These are phyloP conservation scores for Pseudogymnoascus sp. DNA, from an alignment of 2,329 filamentous ascomycete genomes.

Conservation along the genomic window DNA sequence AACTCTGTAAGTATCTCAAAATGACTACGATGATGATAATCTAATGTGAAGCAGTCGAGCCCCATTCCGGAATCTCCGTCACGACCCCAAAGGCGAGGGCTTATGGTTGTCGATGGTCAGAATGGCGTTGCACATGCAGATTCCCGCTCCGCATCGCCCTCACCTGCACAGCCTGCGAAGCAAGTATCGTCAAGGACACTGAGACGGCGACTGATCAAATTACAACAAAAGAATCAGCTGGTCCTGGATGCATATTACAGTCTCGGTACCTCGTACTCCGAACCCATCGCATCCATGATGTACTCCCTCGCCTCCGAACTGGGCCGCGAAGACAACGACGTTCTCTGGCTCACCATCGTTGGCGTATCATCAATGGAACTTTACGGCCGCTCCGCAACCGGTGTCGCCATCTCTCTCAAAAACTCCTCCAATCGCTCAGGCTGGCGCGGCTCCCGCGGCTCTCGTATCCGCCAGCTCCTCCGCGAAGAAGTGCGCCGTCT, in stretches of 20 bases:
- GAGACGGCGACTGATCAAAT: slow-evolving; percentile 61
- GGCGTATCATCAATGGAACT: slow-evolving; percentile 91
- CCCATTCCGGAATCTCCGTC: slow-evolving; percentile 58
- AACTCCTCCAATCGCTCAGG: slow-evolving; percentile 50
- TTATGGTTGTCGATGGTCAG: slow-evolving; percentile 46
- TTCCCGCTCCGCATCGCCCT: slow-evolving; percentile 35
- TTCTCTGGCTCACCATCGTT: slow-evolving; percentile 90
- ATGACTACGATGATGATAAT: not conserved
- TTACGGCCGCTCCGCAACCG: slow-evolving; percentile 77
- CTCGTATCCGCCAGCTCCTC: slow-evolving; percentile 74
- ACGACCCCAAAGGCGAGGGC: slow-evolving; percentile 50
- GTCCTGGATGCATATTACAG: slow-evolving; percentile 77
- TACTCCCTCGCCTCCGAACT: slow-evolving; percentile 93
- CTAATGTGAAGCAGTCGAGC: slow-evolving; percentile 41
- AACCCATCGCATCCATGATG: slow-evolving; percentile 88
- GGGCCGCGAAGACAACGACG: slow-evolving; percentile 90
- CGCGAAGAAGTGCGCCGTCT: slow-evolving; percentile 89
- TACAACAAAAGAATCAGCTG: slow-evolving; percentile 68
- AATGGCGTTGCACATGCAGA: slow-evolving; percentile 36
- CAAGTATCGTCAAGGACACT: slow-evolving; percentile 63
- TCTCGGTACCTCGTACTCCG: slow-evolving; percentile 81
- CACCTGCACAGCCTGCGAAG: slow-evolving; percentile 48
- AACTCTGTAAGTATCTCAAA: slow-evolving; percentile 59
- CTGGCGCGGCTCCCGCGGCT: slow-evolving; percentile 75
- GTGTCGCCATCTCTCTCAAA: slow-evolving; percentile 57